A percentile compares a stretch with the other conserved stretches of the same genome.
These are phyloP conservation scores for Aspergillus calidoustus DNA, from an alignment of 2,329 filamentous ascomycete genomes.

Conservation along the genomic window DNA sequence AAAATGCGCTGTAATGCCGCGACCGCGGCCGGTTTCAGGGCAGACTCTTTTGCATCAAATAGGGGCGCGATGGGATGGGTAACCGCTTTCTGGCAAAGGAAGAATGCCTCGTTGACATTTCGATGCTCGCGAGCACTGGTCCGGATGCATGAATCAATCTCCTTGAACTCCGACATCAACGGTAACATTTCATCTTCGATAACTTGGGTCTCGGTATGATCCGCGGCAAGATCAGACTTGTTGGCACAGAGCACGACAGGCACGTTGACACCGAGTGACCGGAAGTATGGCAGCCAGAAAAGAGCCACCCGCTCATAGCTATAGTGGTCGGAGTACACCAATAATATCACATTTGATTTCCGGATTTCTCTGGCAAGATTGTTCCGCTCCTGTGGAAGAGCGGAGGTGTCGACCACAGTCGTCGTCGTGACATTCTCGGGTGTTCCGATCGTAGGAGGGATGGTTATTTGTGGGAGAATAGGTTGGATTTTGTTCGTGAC, in stretches of 20 bases:
- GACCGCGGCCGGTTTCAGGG: conserved; percentile 85
- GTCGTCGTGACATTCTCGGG: conserved; percentile 97
- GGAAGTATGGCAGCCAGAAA: conserved; percentile 98
- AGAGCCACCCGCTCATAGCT: conserved; percentile 96
- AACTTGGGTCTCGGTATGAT: conserved; percentile 78
- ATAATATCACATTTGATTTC: conserved; percentile 93
- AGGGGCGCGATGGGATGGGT: conserved; percentile 95
- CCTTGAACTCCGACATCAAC: conserved; percentile 97
- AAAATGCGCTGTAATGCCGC: conserved; percentile 89
- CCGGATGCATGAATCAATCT: conserved; percentile 97
- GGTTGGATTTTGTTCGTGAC: conserved; percentile 94
- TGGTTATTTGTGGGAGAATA: conserved; percentile 91
- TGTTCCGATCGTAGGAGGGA: conserved; percentile 88
- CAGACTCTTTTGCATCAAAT: conserved; percentile 92
- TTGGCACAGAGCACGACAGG: conserved; percentile 96
- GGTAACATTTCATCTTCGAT: conserved; percentile 97
- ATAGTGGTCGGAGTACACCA: conserved; percentile 98
- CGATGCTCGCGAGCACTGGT: conserved; percentile 89
- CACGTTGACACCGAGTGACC: conserved; percentile 96
- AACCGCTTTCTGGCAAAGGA: conserved; percentile 96
- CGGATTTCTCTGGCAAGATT: conserved; percentile 91
- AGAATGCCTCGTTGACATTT: conserved; percentile 96
- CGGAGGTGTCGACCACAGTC: conserved; percentile 90
- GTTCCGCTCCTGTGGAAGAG: conserved; percentile 88
- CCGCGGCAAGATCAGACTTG: conserved; percentile 85